Conservation (phyloP, 768 basidiomycete genomes). For the Lactifluus pinguis region DNA sequence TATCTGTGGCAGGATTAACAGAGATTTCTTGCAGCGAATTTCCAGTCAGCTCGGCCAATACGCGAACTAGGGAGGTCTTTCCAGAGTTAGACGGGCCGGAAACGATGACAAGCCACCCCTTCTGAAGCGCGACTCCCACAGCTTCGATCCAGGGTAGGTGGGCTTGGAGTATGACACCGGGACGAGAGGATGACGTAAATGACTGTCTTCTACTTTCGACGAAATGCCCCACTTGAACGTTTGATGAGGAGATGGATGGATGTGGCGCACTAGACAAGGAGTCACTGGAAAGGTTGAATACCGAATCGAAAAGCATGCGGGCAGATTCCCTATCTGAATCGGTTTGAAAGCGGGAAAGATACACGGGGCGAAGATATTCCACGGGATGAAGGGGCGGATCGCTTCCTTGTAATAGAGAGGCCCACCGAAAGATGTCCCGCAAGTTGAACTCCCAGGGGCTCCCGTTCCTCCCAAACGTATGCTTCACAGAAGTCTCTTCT, state of each 20-base stretch:
- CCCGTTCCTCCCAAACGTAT: conserved; percentile 67
- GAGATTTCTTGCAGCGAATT: conserved; percentile 59
- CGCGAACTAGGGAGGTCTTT: conserved; percentile 67
- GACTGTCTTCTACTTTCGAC: conserved; percentile 28
- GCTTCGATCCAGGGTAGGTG: conserved; percentile 66
- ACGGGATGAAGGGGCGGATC: conserved; percentile 39
- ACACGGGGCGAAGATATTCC: conserved; percentile 60
- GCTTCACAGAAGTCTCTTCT: conserved; percentile 52
- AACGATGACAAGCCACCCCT: conserved; percentile 85
- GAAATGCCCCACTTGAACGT: conserved; percentile 63
- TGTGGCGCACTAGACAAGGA: conserved; percentile 25
- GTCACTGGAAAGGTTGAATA: conserved; percentile 32
- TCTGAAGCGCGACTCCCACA: conserved; percentile 58
- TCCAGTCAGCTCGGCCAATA: conserved; percentile 64
- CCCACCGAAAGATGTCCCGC: conserved; percentile 90
- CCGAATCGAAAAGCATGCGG: conserved; percentile 41
- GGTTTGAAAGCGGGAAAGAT: conserved; percentile 81
- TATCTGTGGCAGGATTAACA: conserved; percentile 81
- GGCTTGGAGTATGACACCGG: conserved; percentile 44
- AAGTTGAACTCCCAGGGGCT: conserved; percentile 98
- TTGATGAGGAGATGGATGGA: conserved; percentile 37
- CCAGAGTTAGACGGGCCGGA: conserved; percentile 67
- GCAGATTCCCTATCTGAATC: conserved; percentile 52
- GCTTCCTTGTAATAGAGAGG: conserved; percentile 38
- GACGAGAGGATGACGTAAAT: conserved; percentile 30